Base-by-base conservation (phyloP, 345 rosid species). In the Citrus australasica region DNA sequence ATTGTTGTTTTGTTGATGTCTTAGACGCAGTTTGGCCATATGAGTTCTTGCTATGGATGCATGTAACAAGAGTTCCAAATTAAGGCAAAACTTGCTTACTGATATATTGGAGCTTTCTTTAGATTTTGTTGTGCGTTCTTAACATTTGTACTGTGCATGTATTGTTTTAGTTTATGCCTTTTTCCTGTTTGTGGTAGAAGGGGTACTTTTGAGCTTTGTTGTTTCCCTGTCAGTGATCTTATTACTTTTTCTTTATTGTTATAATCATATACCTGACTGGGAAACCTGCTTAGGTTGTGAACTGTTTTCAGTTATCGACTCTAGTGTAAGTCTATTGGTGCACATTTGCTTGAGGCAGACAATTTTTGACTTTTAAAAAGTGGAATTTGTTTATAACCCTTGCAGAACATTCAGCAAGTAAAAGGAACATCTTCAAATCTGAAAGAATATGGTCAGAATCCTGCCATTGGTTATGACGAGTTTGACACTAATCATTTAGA, bases 401-500 rank as follows among this genome's bases (percentile, higher is more conserved):
- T 80, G 81, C 87, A 86, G 89, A 81, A 82, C 78, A 77, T 84
- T 71, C 90, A 84, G 82, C 84, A 78, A 76, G 79, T 83, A 10
- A 89, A 87, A 76, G 91, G 87, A 76, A 75, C 78, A n/a, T 81
- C 84, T 76, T 82, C 92, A 37, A 83, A 60, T 86, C 73, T 79
- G 70, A 87, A 88, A 79, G 38, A 73, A n/a, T 85, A 73, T 81
- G 86, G 86, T 75, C 86, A 82, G 79, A 88, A 86, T 74, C 81
- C 84, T 76, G 30, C 82, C 6, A 67, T 79, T 53, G 89, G 83
- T 65, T 88, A 84, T 71, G 88, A 89, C 68, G 88, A 77, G 58
- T 74, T 81, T 89, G 90, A 88, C 80, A 76, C 79, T 84, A 92
- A 91, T 84, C 88, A 80, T 79, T 76, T 84, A 67, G 89, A 88